Base-by-base conservation (phyloP, 371 early-diverging fungal genomes). In the Sanchytrium tribonematis region DNA sequence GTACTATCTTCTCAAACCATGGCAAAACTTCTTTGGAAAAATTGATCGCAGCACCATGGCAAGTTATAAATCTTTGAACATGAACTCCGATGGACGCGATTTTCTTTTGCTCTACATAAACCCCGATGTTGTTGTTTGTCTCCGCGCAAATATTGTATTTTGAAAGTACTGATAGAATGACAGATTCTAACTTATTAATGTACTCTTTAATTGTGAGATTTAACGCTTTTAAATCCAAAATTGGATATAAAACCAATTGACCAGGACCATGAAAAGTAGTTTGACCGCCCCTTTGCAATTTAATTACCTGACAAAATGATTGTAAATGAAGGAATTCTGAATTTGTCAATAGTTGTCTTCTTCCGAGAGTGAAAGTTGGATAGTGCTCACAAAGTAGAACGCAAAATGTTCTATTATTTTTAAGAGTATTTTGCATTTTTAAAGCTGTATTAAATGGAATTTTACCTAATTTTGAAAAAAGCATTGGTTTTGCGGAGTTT, bases 231-330 rank as follows among this genome's bases (percentile, higher is more conserved):
- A 97, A 78, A 73, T 91, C 80, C 12, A 95, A 32, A 66, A 91
- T 90, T 0, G 97, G 97, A 74, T 97, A 97, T 12, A 85, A 91
- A 29, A 97, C 89, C 32, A 97, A 78, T 78, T 97, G 97, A 0
- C 96, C 96, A 0, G 96, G 97, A 0, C 96, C 96, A 78, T 97
- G 97, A 74, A 86, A 97, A 0, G 97, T 97, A 1, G 86, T 82
- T 77, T 97, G 88, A 1, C 97, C 97, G 28, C 97, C 97, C 17
- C 95, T 80, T 76, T 82, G 48, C 22, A 22, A 12, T 48, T 48
- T 48, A 48, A 22, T 22, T 48, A 48, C 48, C 5, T 48, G 12
- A 22, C 12, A 5, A 48, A 48, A 12, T 12, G 5, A 12, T 48
- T 5, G 22, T 22, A 48, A 22, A 48, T 48, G 5, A n/a, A n/a